These are phyloP conservation scores for Cryptosporidium baileyi DNA, from an alignment of 169 alveolate species.

Conservation along the genomic window DNA sequence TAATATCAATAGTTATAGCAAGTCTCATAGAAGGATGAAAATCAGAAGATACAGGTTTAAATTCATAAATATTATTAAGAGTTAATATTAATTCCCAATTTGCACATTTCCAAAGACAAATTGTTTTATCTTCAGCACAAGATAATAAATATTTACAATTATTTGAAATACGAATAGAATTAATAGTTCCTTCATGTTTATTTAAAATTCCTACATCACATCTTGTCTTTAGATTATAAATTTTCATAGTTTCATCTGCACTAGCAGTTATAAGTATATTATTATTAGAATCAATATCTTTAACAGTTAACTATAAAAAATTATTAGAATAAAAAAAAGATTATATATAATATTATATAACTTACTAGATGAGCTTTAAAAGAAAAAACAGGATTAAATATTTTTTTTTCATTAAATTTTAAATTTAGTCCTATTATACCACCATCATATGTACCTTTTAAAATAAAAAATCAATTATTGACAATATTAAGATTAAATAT, in stretches of 20 bases:
- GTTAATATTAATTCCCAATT: conserved; percentile 38
- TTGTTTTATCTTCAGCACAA: conserved; percentile 46
- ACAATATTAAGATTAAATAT: neutral
- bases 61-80: neutral
- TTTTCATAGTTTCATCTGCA: conserved; percentile 42
- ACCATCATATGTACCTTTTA: conserved; percentile 55
- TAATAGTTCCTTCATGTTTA: conserved; percentile 40
- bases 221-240: conserved; percentile 46
- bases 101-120: conserved; percentile 39
- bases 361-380: conserved; percentile 60
- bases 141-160: conserved; percentile 33
- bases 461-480: too few species aligned
- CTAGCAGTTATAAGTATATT: conserved; percentile 31
- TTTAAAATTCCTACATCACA: conserved; percentile 43
- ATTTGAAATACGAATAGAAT: neutral
- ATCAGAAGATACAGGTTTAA: conserved; percentile 32
- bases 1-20: conserved; percentile 31
- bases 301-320: neutral
- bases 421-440: conserved; percentile 24
- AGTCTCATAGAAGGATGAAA: conserved; percentile 54
- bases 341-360: neutral
- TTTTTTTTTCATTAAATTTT: neutral
- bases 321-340: neutral
- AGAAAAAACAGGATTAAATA: conserved; percentile 8
- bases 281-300: conserved; percentile 14